Evolutionary conservation across 805 yeast species (phyloP).

Genomic region (Maudiozyma serrabonitensis): DNA sequence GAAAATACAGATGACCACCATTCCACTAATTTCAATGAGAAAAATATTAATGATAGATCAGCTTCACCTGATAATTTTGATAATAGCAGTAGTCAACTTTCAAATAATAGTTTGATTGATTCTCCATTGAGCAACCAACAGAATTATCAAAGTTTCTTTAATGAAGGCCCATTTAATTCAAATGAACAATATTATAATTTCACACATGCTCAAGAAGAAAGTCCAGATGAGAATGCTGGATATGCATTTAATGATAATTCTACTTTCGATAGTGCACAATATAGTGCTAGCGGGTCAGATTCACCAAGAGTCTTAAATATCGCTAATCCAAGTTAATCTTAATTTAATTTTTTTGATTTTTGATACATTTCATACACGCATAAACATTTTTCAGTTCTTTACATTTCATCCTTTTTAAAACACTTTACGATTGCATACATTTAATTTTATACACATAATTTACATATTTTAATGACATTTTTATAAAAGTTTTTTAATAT

Average conservation of each 20-base stretch:
- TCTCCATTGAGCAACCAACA: constrained; percentile 1
- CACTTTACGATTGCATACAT: neutral
- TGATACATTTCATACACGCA: neutral
- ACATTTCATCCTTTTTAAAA: too few species aligned
- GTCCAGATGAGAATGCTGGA: neutral
- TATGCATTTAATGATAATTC: neutral
- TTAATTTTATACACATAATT: neutral
- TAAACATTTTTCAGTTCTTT: neutral
- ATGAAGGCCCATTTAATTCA: neutral
- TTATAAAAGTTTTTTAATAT: too few species aligned
- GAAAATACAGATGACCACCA: constrained; percentile 1
- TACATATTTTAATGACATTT: too few species aligned
- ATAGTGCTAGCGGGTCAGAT: neutral
- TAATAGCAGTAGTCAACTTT: neutral
- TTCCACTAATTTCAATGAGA: constrained; percentile 1
- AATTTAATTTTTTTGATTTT: neutral
- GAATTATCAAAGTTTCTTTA: neutral
- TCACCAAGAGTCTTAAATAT: constrained; percentile 1
- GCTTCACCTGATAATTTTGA: neutral
- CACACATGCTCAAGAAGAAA: neutral
- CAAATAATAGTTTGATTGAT: neutral
- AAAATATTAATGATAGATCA: neutral
- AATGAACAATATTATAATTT: constrained; percentile 1
- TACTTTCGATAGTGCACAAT: neutral
- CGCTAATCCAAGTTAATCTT: constrained; percentile 1